Conservation (phyloP, 306 rosid genomes). For the Vicia sativa region DNA sequence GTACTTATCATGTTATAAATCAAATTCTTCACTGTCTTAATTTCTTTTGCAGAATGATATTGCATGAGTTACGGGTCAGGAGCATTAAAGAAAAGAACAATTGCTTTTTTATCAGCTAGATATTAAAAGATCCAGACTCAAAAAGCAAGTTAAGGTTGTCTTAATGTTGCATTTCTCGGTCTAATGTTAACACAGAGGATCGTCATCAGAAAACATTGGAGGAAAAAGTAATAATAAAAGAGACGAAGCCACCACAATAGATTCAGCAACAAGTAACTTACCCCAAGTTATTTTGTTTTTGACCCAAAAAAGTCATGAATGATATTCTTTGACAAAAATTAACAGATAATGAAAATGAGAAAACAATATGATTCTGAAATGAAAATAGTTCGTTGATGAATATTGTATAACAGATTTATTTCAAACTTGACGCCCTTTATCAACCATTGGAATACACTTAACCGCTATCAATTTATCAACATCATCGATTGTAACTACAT, state of each 20-base stretch:
- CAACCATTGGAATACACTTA: constrained; percentile 98
- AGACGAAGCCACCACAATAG: no score
- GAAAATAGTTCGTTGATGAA: neutral
- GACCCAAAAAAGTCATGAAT: constrained; percentile 4
- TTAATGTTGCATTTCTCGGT: no score
- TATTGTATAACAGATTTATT: neutral
- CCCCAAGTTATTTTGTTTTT: no score
- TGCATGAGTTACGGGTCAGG: constrained; percentile 70
- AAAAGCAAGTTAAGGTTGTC: constrained; percentile 66
- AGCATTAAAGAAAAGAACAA: constrained; percentile 44
- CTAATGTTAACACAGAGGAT: no score
- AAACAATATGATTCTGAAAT: constrained; percentile 8
- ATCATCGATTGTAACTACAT: constrained; percentile 87
- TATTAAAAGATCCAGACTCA: constrained; percentile 73
- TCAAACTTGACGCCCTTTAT: constrained; percentile 86
- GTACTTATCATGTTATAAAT: constrained; percentile 47
- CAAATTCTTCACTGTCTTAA: constrained; percentile 50
- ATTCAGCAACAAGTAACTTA: no score
- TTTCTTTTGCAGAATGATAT: constrained; percentile 50
- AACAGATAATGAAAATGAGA: neutral
- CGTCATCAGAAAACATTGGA: no score
- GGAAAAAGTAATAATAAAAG: no score
- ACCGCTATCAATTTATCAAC: constrained; percentile 90
- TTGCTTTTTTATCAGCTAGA: constrained; percentile 34
- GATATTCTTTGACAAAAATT: constrained; percentile 8